Conservation (phyloP, 2,329 filamentous ascomycete genomes). For the Ophiostoma angusticollis region DNA sequence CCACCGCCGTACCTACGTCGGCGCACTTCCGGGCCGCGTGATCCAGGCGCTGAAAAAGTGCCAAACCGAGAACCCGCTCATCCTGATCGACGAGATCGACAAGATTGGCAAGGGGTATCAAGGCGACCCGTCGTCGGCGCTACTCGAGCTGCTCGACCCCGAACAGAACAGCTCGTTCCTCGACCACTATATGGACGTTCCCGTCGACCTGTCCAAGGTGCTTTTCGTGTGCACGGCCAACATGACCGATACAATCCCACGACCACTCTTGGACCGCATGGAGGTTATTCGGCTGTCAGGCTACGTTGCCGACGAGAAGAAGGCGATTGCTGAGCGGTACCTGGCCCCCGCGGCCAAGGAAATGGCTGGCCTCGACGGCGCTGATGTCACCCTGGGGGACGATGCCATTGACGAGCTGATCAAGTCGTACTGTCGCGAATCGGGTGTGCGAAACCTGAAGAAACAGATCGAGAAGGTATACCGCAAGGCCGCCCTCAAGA, state of each 20-base stretch:
- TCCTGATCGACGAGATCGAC: slow-evolving; percentile 94
- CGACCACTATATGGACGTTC: slow-evolving; percentile 97
- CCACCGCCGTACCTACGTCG: slow-evolving; percentile 90
- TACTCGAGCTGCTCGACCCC: slow-evolving; percentile 86
- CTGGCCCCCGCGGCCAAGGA: slow-evolving; percentile 91
- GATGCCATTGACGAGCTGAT: slow-evolving; percentile 92
- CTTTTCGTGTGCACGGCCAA: slow-evolving; percentile 98
- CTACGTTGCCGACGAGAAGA: slow-evolving; percentile 97
- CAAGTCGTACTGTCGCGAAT: slow-evolving; percentile 96
- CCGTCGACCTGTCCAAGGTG: slow-evolving; percentile 93
- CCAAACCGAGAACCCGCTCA: slow-evolving; percentile 93
- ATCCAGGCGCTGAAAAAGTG: slow-evolving; percentile 98
- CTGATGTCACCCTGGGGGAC: slow-evolving; percentile 75
- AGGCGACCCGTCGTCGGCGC: slow-evolving; percentile 85
- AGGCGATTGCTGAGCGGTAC: slow-evolving; percentile 91
- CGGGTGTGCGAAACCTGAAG: slow-evolving; percentile 92
- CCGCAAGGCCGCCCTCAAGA: slow-evolving; percentile 91
- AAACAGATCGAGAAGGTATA: slow-evolving; percentile 99
- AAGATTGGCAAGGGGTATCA: slow-evolving; percentile 96
- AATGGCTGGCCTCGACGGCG: slow-evolving; percentile 76
- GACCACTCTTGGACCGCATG: slow-evolving; percentile 90
- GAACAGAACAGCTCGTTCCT: slow-evolving; percentile 97
- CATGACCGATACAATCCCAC: slow-evolving; percentile 95
- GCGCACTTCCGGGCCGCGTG: slow-evolving; percentile 86
- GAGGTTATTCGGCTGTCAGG: slow-evolving; percentile 93